Evolutionary conservation across 2,329 filamentous ascomycete species (phyloP), one percentile per base, ranked within the genome.

Genomic region (Aspergillus sp.): DNA sequence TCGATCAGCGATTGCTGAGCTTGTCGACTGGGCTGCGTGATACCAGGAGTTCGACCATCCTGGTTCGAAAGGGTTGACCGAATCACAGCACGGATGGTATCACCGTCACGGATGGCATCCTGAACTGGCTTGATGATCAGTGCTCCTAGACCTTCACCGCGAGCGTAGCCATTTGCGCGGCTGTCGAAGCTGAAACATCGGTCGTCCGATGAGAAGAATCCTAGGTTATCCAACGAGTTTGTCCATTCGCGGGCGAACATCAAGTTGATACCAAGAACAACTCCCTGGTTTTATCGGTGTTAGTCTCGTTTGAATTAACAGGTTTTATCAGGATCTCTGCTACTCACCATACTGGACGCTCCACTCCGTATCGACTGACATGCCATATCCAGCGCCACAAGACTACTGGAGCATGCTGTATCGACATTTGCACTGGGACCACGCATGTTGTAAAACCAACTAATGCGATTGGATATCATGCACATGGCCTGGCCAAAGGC

Each of bases 11-110:
- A 48, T 41, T 61, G 62, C 40, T 72, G 68, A 0, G 64, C 57
- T 5, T 54, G 50, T 1, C 47, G 42, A 40, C 48, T 74, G 0
- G 74, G 74, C 39, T 69, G 59, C 0, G 71, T 71, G 27, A 76
- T 70, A 2, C 71, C 70, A 6, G 65, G 58, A 0, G 73, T 73
- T 13, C 60, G 60, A 2, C 74, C 74, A 46, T 76, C 72, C 43
- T 70, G 64, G 44, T 73, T 75, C 5, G 64, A 53, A 9, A 64
- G 70, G 9, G 63, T 66, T 0, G 55, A 62, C 26, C 65, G 56
- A 29, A 76, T 72, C 3, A 76, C 54, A 2, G 67, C 68, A 5
- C 68, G 61, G 27, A 76, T 69, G 0, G 59, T 58, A 47, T 76
- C 67, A 3, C 62, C 60, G 29, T 72, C 68, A 12, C 56, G 52